Evolutionary conservation across 2,329 filamentous ascomycete species (phyloP), one percentile per base, ranked within the genome.

Genomic region (Epichloe coenophiala): DNA sequence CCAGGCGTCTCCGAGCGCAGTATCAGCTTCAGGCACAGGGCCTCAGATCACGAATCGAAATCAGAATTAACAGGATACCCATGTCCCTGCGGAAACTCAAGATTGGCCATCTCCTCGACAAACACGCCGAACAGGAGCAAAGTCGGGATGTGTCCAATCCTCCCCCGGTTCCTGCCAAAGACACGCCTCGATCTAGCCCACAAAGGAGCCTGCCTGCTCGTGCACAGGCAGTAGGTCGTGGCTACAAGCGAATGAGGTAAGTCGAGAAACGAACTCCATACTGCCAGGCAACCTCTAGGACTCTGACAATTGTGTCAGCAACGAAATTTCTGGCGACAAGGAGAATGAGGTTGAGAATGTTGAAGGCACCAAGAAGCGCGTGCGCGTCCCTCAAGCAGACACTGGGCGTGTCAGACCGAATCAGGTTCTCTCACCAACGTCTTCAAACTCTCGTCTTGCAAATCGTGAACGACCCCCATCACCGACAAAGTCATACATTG

Each of bases 11-110:
- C 54, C 81, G 90, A 60, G 85, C 90, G 6, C 89, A 95, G 65
- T 95, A 94, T 70, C 84, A 85, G 53, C 77, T 94, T 9, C 90
- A 95, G 67, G 86, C 89, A 21, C 86, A 91, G 65, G 86, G 86
- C 55, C 76, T 97, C 38, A 80, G 86, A 54, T 83, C 88, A 53
- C 84, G 91, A 54, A 84, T 98, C 48, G 90, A 96, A 67, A 86
- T 95, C 70, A 86, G 93, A 68, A 78, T 97, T 65, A 95, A 96
- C 64, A 83, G 93, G 49, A 93, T 97, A 48, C 93, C 93, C 7
- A 78, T 81, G 59, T 77, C 83, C 15, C 70, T 95, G 55, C 83
- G 91, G 53, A 86, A 84, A 61, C 76, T 81, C 54, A 94, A 80
- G 51, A 91, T 98, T 76, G 81, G 82, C 51, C 90, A 95, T 43